Conservation (phyloP, 2,329 filamentous ascomycete species). For the Hymenoscyphus fraxineus region DNA sequence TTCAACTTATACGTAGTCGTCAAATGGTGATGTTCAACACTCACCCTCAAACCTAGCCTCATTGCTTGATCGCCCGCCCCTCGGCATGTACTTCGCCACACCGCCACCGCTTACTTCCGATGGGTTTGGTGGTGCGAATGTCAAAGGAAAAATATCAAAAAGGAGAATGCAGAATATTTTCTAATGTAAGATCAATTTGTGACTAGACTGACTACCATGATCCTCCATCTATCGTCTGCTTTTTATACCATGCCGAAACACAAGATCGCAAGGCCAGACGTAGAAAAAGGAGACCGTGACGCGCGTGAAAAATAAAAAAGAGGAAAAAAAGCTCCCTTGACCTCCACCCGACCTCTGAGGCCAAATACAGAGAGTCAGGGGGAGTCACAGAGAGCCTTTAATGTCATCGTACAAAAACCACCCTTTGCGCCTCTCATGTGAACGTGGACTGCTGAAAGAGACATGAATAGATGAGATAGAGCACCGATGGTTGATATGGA, state of each 20-base stretch:
- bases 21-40: too few species aligned
- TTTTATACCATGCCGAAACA: slow-evolving; percentile 36
- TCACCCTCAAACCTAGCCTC: not conserved
- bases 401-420: slow-evolving; percentile 37
- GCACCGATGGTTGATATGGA: slow-evolving; percentile 32
- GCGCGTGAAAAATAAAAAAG: slow-evolving; percentile 24
- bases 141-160: not conserved
- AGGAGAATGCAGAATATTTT: slow-evolving; percentile 21
- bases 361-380: slow-evolving; percentile 30
- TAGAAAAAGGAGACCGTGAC: slow-evolving; percentile 31
- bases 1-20: too few species aligned
- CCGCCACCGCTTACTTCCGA: not conserved
- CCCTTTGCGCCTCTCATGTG: slow-evolving; percentile 36
- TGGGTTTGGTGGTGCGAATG: not conserved
- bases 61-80: not conserved
- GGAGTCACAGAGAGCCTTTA: slow-evolving; percentile 27
- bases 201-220: slow-evolving; percentile 38
- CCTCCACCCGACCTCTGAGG: slow-evolving; percentile 25
- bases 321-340: slow-evolving; percentile 23
- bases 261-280: slow-evolving; percentile 34
- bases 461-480: slow-evolving; percentile 32
- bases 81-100: not conserved
- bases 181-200: slow-evolving; percentile 37
- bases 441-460: slow-evolving; percentile 33
- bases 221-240: slow-evolving; percentile 36